Conservation (phyloP, 1,284 basidiomycete genomes). For the Ustilago tritici region DNA sequence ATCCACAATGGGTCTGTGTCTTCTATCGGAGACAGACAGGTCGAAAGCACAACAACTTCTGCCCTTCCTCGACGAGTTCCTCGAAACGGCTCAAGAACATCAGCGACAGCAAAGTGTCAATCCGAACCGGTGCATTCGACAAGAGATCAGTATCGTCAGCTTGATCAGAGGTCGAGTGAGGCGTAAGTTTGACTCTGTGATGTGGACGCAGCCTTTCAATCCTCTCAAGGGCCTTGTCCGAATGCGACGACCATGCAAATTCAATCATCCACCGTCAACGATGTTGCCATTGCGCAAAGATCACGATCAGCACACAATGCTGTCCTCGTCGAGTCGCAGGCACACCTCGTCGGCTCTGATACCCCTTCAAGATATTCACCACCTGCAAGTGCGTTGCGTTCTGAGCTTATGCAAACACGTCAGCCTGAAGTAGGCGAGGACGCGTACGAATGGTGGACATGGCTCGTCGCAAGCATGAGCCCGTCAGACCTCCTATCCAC, state of each 20-base stretch:
- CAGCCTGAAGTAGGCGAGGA: slow-evolving; percentile 23
- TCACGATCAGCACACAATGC: not conserved
- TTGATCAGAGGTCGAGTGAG: slow-evolving; percentile 20
- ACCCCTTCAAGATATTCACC: not conserved
- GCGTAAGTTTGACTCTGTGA: slow-evolving; percentile 13
- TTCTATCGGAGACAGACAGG: slow-evolving; percentile 23
- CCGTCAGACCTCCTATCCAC: slow-evolving; percentile 5
- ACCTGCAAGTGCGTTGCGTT: not conserved
- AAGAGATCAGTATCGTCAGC: slow-evolving; percentile 37
- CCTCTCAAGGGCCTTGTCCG: not conserved
- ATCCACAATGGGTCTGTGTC: slow-evolving; percentile 22
- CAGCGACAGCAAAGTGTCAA: slow-evolving; percentile 26
- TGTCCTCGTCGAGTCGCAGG: not conserved
- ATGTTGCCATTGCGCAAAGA: not conserved
- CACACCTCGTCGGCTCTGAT: not conserved
- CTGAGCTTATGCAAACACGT: slow-evolving; percentile 6
- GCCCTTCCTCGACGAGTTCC: slow-evolving; percentile 24
- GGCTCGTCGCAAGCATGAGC: slow-evolving; percentile 30
- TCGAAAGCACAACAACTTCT: not conserved
- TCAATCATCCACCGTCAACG: not conserved
- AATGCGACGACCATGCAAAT: not conserved
- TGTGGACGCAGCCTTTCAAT: not conserved
- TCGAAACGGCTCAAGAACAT: slow-evolving; percentile 12
- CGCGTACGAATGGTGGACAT: slow-evolving; percentile 39
- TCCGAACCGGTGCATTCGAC: slow-evolving; percentile 29